Evolutionary conservation across 371 early-diverging fungal genomes (phyloP).

Genomic region (Mortierella sp.): DNA sequence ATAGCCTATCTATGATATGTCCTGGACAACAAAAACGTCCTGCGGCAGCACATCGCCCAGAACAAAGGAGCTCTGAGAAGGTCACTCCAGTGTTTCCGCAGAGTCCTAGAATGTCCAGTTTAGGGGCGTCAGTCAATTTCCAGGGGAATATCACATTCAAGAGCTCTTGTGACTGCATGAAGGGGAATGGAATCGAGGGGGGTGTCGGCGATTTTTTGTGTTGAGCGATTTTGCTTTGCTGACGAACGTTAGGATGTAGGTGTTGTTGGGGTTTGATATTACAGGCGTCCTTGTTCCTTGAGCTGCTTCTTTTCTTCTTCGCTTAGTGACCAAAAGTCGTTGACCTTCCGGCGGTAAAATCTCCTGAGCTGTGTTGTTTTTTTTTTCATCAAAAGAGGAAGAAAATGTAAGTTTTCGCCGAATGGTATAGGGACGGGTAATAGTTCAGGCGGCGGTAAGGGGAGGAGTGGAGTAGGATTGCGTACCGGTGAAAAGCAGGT

Average conservation of each 20-base stretch:
- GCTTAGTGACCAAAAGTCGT: conserved; percentile 55
- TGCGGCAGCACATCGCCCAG: neutral
- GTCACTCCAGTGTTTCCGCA: neutral
- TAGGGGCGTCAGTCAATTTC: no score
- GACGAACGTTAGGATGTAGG: neutral
- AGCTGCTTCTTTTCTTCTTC: conserved; percentile 57
- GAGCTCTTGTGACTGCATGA: no score
- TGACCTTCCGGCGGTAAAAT: conserved; percentile 42
- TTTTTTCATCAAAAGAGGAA: neutral
- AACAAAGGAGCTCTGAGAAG: no score
- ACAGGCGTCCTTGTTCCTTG: conserved; percentile 57
- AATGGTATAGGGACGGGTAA: neutral
- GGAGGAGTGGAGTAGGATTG: neutral
- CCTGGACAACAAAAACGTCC: no score
- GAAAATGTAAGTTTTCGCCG: neutral
- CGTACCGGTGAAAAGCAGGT: conserved; percentile 56
- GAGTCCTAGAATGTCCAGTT: neutral
- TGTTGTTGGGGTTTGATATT: neutral
- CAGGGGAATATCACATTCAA: no score
- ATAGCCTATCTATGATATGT: neutral
- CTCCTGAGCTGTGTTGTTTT: conserved; percentile 29
- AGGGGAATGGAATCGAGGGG: no score
- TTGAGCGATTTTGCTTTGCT: neutral
- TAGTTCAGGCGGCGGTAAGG: neutral
- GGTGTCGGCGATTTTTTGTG: neutral